Evolutionary conservation across 805 yeast species (phyloP), one percentile per base, ranked within the genome.

Genomic region (Starmerella stigmatis): DNA sequence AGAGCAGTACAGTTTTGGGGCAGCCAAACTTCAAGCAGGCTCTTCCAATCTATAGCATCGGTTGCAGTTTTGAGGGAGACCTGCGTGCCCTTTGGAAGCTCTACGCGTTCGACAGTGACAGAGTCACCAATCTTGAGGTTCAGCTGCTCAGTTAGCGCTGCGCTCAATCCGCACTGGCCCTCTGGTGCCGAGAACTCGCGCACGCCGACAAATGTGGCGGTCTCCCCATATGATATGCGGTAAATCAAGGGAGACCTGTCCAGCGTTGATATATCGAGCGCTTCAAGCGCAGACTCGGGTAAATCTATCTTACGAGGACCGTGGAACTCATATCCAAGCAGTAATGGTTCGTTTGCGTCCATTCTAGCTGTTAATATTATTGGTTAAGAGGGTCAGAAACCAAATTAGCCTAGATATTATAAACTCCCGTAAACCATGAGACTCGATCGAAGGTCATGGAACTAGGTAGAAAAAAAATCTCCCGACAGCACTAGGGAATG

Each of bases 1-100:
- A 77, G 60, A 0, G 75, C 69, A 0, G 81, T 75, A 49, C 71
- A 75, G 37, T 63, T 64, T n/a, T 62, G 51, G 40, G 71, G 70
- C n/a, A 76, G 60, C 45, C 68, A 66, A 9, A 71, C 61, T 53
- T 76, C 81, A 27, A 76, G 62, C 48, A 74, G 64, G 52, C 65
- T 68, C 54, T 75, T 74, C 77, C 79, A 76, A 59, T 73, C 75
- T 15, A 47, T 16, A n/a, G 57, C 57, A 13, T 32, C 56, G 42
- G 46, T 54, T 34, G 12, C 50, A 0, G 77, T 75, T 43, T 66
- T 67, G 29, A 76, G 52, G 7, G 61, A 62, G 36, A 76, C 63
- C 7, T 61, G 61, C 0, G 74, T 61, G 10, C 76, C 79, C 42
- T 68, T 70, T 2, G 78, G 76, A 3, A 74, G 58, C 1, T 53